phyloP scores from a whole-genome alignment of 345 rosid species.

The Pugionium cornutum region DNA sequence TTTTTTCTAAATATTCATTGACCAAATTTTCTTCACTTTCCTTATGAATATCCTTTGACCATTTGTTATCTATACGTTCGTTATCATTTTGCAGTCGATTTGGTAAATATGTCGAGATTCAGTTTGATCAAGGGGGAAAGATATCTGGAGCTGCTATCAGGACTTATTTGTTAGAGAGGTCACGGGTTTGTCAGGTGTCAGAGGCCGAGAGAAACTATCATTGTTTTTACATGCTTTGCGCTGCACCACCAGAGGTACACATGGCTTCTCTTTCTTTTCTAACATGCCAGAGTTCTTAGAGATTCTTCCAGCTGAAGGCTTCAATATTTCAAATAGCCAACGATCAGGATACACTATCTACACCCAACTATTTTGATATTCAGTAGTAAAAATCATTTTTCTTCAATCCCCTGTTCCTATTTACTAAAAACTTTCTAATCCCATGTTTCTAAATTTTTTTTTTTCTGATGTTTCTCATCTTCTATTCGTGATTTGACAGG shows the following conservation, averaged over 20 bases:
- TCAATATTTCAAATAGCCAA: conserved; percentile 1
- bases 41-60: neutral
- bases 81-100: conserved; percentile 69
- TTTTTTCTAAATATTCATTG: neutral
- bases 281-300: conserved; percentile 15
- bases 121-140: conserved; percentile 77
- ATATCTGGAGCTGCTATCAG: conserved; percentile 97
- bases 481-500: conserved; percentile 49
- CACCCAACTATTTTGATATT: conserved; percentile 12
- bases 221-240: conserved; percentile 98
- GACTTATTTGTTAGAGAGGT: conserved; percentile 95
- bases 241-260: conserved; percentile 85
- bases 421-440: conserved; percentile 7
- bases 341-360: conserved; percentile 2
- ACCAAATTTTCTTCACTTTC: neutral
- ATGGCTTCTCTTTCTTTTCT: conserved; percentile 9
- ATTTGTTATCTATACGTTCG: conserved; percentile 25
- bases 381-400: conserved; percentile 3
- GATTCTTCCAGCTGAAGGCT: neutral
- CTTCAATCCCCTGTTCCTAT: conserved; percentile 8
- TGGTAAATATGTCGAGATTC: conserved; percentile 99
- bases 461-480: conserved; percentile 20
- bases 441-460: conserved; percentile 12
- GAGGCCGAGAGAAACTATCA: conserved; percentile 97
- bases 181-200: conserved; percentile 97